Conservation (phyloP, 306 rosid species). For the Rosa multiflora region DNA sequence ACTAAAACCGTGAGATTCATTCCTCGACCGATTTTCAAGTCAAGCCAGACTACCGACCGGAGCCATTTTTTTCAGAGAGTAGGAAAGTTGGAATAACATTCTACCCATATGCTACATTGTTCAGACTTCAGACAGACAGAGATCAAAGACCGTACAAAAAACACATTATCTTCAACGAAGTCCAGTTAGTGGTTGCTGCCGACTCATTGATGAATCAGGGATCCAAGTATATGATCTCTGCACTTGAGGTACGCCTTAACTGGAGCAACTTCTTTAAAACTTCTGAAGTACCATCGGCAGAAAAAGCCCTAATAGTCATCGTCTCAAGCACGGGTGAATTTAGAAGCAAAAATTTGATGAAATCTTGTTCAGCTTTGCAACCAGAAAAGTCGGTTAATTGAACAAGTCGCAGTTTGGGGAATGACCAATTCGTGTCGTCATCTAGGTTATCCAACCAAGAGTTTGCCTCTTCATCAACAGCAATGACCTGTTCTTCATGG, state of each 20-base stretch:
- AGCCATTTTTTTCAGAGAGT: no score
- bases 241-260: slow-evolving; percentile 48
- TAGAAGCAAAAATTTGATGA: slow-evolving; percentile 45
- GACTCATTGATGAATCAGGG: not conserved
- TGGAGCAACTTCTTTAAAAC: slow-evolving; percentile 45
- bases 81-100: no score
- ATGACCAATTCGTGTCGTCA: slow-evolving; percentile 21
- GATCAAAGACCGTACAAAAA: not conserved
- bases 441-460: slow-evolving; percentile 26
- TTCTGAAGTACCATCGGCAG: slow-evolving; percentile 12
- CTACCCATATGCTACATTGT: not conserved
- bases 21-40: no score
- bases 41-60: no score
- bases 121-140: no score
- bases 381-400: slow-evolving; percentile 42
- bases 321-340: slow-evolving; percentile 44
- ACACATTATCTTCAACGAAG: not conserved
- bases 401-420: slow-evolving; percentile 40
- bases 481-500: not conserved
- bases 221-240: slow-evolving; percentile 49
- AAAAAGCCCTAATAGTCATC: slow-evolving; percentile 39
- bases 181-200: not conserved
- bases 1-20: no score
- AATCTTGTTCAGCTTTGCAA: slow-evolving; percentile 44
- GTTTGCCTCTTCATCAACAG: not conserved